Evolutionary conservation across 2,329 filamentous ascomycete species (phyloP).

Genomic region (Madurella mycetomatis): DNA sequence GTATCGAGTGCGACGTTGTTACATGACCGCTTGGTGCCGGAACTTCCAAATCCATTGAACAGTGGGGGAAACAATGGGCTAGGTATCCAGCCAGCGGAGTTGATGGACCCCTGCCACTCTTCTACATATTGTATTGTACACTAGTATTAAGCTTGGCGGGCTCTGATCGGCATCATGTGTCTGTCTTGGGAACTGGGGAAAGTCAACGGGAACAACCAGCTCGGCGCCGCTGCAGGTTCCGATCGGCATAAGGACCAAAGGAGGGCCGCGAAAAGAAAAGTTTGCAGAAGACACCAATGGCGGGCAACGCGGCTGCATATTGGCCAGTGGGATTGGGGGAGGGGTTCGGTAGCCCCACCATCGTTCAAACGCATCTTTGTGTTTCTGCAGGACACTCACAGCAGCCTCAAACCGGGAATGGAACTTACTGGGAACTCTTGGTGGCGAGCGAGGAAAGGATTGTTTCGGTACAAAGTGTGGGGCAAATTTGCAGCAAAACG

Average conservation of each 20-base stretch:
- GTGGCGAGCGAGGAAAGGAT: neutral
- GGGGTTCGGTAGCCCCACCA: neutral
- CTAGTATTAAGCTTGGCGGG: too few relatives aligned
- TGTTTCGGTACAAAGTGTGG: neutral
- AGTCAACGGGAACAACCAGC: neutral
- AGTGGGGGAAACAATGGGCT: constrained; percentile 1
- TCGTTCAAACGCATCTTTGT: neutral
- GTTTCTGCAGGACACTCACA: neutral
- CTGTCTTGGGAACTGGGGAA: neutral
- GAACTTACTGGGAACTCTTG: neutral
- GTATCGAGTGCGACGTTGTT: neutral
- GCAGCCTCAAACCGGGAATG: neutral
- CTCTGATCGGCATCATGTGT: too few relatives aligned
- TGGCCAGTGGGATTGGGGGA: neutral
- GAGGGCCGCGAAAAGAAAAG: neutral
- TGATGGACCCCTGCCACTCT: too few relatives aligned
- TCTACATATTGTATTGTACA: too few relatives aligned
- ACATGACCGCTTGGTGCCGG: neutral
- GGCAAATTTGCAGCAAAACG: constrained; percentile 10
- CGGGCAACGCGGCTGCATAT: neutral
- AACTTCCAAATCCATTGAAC: too few relatives aligned
- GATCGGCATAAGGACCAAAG: neutral
- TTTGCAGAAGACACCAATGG: neutral
- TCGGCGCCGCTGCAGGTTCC: neutral
- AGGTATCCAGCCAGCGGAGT: neutral